Evolutionary conservation across 768 basidiomycete species (phyloP), one percentile per base, ranked within the genome.

Genomic region (Leccinum pellstonianum): DNA sequence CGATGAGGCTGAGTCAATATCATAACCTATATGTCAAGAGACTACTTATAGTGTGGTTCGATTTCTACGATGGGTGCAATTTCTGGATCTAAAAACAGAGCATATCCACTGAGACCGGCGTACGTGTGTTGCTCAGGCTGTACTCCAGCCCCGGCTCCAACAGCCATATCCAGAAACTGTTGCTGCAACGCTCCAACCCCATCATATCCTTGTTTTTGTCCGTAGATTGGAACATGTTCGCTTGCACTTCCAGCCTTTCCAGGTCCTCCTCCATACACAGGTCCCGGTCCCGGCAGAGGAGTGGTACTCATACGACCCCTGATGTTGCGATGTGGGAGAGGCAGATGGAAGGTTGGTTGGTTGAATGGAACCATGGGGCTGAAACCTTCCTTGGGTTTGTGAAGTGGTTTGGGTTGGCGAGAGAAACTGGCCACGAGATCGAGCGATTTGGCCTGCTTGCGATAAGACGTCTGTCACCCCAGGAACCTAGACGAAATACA

Each of bases 401-500:
- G 62, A 35, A 35, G 46, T 3, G 9, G 60, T 17, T 52, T 69
- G 65, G 29, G 50, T 57, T 21, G 68, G 66, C 4, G 66, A 59
- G 52, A 53, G 41, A 11, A 60, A 58, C 46, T 68, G 64, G 2
- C 52, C 60, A 37, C 59, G 66, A 3, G 57, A 54, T 27, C 59
- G 68, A n/a, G 10, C 23, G 17, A 49, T 52, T 52, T 62, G 60
- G 21, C 62, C 64, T 27, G 50, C 54, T n/a, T 52, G 52, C 27
- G 41, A 15, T 15, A 59, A 29, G 51, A 51, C 21, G 7, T 83
- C 84, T 64, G 83, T 86, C 47, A 93, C 79, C 3, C 90, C 91
- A 7, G 90, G 91, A 1, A 93, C 84, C 3, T 83, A 85, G 53
- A 88, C 74, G 66, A 94, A 94, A 75, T 94, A 94, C 41, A 93